A percentile compares a stretch with the other conserved stretches of the same genome.
phyloP scores from a whole-genome alignment of 2,329 filamentous ascomycete species.

The Xylaria sp. region DNA sequence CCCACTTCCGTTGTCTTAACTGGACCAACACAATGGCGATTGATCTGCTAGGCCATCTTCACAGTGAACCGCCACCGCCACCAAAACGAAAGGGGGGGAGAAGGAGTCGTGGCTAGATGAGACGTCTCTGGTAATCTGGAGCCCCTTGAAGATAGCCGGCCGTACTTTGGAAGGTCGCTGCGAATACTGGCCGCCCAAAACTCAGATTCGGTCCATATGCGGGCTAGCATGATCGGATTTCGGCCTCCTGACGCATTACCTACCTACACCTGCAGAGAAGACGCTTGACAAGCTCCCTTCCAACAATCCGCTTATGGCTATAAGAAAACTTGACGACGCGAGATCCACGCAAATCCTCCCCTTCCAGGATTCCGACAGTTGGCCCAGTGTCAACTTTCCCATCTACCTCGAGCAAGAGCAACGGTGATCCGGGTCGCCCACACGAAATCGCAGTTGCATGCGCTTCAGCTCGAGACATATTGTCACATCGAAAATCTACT shows the following conservation, averaged over 20 bases:
- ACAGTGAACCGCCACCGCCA: slow-evolving; percentile 60
- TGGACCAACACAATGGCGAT: slow-evolving; percentile 64
- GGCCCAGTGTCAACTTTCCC: neutral
- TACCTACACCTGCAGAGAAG: neutral
- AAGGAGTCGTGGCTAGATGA: slow-evolving; percentile 42
- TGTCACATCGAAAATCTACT: neutral
- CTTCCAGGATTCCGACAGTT: too few species aligned
- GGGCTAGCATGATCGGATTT: too few species aligned
- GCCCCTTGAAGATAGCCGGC: too few species aligned
- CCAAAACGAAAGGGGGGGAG: slow-evolving; percentile 57
- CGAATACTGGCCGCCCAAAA: too few species aligned
- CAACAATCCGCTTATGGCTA: neutral
- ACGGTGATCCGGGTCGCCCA: neutral
- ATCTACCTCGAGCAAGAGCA: neutral
- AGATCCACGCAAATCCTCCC: neutral
- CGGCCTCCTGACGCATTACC: too few species aligned
- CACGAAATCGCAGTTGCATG: neutral
- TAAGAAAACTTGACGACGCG: neutral
- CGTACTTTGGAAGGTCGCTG: neutral
- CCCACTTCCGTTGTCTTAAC: slow-evolving; percentile 54
- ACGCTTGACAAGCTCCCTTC: neutral
- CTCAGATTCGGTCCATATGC: neutral
- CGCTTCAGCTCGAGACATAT: neutral
- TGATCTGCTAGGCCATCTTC: slow-evolving; percentile 62
- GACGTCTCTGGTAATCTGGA: neutral